Evolutionary conservation across 768 basidiomycete genomes (phyloP).

Genomic region (Harrya chromipes): DNA sequence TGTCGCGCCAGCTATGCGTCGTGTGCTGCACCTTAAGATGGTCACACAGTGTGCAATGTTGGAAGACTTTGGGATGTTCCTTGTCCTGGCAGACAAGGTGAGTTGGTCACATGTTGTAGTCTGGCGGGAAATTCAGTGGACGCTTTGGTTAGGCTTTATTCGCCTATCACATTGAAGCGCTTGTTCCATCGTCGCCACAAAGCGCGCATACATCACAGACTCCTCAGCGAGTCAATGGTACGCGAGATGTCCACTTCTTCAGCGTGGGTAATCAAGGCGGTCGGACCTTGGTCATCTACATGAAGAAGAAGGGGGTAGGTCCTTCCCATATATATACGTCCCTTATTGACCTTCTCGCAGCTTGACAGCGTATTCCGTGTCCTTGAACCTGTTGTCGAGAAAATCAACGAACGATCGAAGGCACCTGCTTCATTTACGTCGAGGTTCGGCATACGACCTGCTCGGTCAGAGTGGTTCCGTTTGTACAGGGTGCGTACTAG

Average conservation of each 20-base stretch:
- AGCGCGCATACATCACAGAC: slow-evolving; percentile 67
- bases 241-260: slow-evolving; percentile 94
- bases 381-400: slow-evolving; percentile 92
- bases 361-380: slow-evolving; percentile 94
- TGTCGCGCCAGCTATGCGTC: slow-evolving; percentile 67
- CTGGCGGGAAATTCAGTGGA: background rate
- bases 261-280: slow-evolving; percentile 85
- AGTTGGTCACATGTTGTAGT: background rate
- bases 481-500: slow-evolving; percentile 60
- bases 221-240: slow-evolving; percentile 88
- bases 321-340: background rate
- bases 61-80: slow-evolving; percentile 94
- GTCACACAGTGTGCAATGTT: slow-evolving; percentile 96
- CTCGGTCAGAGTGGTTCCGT: slow-evolving; percentile 93
- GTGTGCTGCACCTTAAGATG: slow-evolving; percentile 89
- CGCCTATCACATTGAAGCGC: slow-evolving; percentile 93
- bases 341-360: slow-evolving; percentile 26
- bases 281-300: slow-evolving; percentile 88
- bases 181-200: slow-evolving; percentile 83
- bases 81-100: slow-evolving; percentile 92
- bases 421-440: slow-evolving; percentile 68
- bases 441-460: slow-evolving; percentile 72
- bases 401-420: slow-evolving; percentile 75
- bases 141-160: slow-evolving; percentile 61
- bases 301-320: slow-evolving; percentile 88